These are phyloP conservation scores for Ustilago vetiveriae DNA, from an alignment of 1,284 basidiomycete species.

Conservation along the genomic window DNA sequence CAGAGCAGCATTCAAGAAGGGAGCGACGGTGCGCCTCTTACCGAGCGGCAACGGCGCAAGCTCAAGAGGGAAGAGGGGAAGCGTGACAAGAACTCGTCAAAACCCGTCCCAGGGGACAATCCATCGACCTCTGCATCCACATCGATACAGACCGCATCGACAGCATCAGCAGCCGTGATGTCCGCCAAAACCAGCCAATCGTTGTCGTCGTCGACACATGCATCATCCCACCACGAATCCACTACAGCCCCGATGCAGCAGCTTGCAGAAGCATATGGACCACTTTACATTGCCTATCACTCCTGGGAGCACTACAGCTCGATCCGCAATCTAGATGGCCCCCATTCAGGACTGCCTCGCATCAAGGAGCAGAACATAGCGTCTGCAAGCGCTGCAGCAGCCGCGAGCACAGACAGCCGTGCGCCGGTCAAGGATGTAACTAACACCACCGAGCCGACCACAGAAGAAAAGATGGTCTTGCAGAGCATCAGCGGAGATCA, in stretches of 20 bases:
- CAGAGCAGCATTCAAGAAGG: constrained; percentile 41
- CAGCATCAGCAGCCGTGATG: not conserved
- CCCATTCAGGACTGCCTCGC: constrained; percentile 79
- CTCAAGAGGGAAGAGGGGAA: constrained; percentile 39
- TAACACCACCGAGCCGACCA: constrained; percentile 23
- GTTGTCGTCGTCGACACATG: constrained; percentile 1
- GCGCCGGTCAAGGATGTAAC: not conserved
- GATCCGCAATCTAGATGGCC: constrained; percentile 84
- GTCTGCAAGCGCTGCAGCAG: constrained; percentile 10
- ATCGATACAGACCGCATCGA: not conserved
- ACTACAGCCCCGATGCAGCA: not conserved
- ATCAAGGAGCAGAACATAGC: constrained; percentile 71
- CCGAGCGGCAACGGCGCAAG: constrained; percentile 42
- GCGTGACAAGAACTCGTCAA: constrained; percentile 21
- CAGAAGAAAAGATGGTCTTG: constrained; percentile 52
- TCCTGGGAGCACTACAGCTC: constrained; percentile 96
- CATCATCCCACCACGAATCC: constrained; percentile 9
- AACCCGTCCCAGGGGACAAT: constrained; percentile 1
- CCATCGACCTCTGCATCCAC: constrained; percentile 10
- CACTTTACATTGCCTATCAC: constrained; percentile 73
- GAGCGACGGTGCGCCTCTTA: constrained; percentile 31
- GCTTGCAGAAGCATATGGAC: constrained; percentile 55
- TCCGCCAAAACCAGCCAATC: not conserved
- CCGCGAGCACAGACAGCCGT: constrained; percentile 14
- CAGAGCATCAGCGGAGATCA: constrained; percentile 47